These are phyloP conservation scores for Tylopilus balloui DNA, from an alignment of 768 basidiomycete genomes.

Conservation along the genomic window DNA sequence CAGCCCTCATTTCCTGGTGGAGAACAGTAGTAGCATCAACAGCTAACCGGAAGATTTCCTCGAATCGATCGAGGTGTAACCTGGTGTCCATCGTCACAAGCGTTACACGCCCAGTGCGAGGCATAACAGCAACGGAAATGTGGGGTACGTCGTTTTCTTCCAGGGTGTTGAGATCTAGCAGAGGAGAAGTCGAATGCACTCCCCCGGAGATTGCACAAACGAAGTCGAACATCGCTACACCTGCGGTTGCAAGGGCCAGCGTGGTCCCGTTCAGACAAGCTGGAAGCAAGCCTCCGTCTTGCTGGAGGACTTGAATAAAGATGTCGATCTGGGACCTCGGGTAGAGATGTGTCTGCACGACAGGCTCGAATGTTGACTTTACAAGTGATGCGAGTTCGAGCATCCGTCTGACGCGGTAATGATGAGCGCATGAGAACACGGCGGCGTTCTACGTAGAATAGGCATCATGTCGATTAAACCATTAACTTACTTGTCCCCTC, in stretches of 20 bases:
- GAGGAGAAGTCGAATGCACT: conserved; percentile 71
- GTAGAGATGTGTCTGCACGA: conserved; percentile 85
- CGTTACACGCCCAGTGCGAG: conserved; percentile 79
- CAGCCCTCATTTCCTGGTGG: conserved; percentile 77
- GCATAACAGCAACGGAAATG: conserved; percentile 85
- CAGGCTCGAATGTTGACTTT: conserved; percentile 94
- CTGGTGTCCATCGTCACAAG: conserved; percentile 92
- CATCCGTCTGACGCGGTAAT: conserved; percentile 55
- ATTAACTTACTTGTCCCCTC: conserved; percentile 82
- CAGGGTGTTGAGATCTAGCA: conserved; percentile 82
- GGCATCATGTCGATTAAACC: background rate
- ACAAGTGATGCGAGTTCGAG: conserved; percentile 83
- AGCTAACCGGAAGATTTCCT: conserved; percentile 79
- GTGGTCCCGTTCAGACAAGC: conserved; percentile 95
- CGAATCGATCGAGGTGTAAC: conserved; percentile 89
- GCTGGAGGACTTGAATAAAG: conserved; percentile 86
- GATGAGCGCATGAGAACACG: conserved; percentile 1
- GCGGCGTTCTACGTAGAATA: background rate
- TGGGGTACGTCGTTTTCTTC: conserved; percentile 92
- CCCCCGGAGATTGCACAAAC: conserved; percentile 88
- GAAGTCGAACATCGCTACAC: conserved; percentile 87
- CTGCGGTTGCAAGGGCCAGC: conserved; percentile 84
- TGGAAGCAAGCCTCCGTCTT: conserved; percentile 89
- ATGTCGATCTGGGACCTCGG: conserved; percentile 95
- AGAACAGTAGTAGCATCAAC: conserved; percentile 73